Evolutionary conservation across 345 rosid species (phyloP).

Genomic region (Noccaea caerulescens): DNA sequence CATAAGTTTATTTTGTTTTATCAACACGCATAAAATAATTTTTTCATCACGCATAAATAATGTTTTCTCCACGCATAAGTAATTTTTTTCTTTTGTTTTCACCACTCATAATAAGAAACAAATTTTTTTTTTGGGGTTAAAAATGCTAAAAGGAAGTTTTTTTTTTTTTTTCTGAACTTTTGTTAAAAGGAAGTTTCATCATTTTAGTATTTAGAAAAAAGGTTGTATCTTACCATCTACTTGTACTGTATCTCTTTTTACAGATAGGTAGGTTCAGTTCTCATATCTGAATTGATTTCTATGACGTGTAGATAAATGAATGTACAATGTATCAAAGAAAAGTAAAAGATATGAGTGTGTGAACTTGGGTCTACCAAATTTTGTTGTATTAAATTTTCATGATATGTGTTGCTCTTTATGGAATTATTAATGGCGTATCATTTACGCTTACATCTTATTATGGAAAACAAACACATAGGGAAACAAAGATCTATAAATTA

Average conservation of each 20-base stretch:
- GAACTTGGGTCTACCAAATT: background rate
- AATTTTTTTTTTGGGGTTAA: no score
- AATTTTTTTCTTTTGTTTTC: background rate
- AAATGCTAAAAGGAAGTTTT: no score
- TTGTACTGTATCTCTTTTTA: no score
- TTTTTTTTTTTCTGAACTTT: no score
- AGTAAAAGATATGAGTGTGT: background rate
- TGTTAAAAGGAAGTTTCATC: no score
- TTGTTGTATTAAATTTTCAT: background rate
- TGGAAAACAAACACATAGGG: background rate
- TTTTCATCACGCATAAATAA: slow-evolving; percentile 11
- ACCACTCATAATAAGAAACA: background rate
- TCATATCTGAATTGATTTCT: background rate
- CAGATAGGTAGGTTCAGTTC: background rate
- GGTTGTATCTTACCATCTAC: background rate
- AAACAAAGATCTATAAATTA: no score
- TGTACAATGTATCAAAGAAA: background rate
- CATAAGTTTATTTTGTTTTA: background rate
- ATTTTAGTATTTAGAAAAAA: background rate
- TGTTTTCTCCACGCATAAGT: slow-evolving; percentile 9
- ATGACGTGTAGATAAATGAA: slow-evolving; percentile 1
- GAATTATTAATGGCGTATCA: no score
- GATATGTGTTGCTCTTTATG: no score
- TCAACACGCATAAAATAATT: background rate
- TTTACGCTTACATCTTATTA: background rate